Evolutionary conservation across 768 basidiomycete genomes (phyloP).

Genomic region (Nevesoporus exiguus): DNA sequence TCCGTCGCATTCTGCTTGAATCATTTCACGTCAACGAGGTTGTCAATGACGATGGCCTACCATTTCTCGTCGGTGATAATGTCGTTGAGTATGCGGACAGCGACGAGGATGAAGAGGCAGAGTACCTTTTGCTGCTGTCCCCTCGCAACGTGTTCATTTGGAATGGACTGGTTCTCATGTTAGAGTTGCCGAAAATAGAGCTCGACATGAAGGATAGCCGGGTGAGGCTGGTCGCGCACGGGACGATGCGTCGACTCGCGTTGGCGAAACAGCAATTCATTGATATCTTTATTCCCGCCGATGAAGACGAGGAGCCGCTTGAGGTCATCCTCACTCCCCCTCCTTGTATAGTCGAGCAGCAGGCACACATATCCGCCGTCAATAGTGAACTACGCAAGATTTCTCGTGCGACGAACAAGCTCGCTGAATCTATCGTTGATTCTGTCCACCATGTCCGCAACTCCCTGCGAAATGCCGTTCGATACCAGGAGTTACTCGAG

Average conservation of each 20-base stretch:
- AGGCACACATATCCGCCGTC: conserved; percentile 87
- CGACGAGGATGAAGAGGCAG: conserved; percentile 54
- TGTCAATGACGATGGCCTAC: conserved; percentile 45
- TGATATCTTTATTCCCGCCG: conserved; percentile 56
- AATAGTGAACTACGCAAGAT: conserved; percentile 91
- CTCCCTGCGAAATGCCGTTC: conserved; percentile 55
- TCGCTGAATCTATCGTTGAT: conserved; percentile 90
- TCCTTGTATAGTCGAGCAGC: conserved; percentile 67
- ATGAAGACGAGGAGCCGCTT: conserved; percentile 58
- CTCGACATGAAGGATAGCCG: conserved; percentile 81
- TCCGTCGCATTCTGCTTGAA: conserved; percentile 77
- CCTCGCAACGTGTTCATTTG: conserved; percentile 86
- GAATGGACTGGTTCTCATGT: conserved; percentile 83
- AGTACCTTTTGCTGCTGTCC: conserved; percentile 84
- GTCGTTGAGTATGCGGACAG: conserved; percentile 40
- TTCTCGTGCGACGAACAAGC: conserved; percentile 78
- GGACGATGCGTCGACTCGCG: conserved; percentile 70
- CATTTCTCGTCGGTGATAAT: conserved; percentile 39
- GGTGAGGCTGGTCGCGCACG: conserved; percentile 91
- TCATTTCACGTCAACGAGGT: conserved; percentile 78
- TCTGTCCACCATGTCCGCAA: conserved; percentile 85
- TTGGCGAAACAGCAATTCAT: conserved; percentile 75
- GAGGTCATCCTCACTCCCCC: conserved; percentile 41
- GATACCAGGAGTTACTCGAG: conserved; percentile 81
- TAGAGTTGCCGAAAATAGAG: conserved; percentile 73